These are phyloP conservation scores for Ehretia macrophylla DNA, from an alignment of 257 asterid genomes.

Conservation along the genomic window DNA sequence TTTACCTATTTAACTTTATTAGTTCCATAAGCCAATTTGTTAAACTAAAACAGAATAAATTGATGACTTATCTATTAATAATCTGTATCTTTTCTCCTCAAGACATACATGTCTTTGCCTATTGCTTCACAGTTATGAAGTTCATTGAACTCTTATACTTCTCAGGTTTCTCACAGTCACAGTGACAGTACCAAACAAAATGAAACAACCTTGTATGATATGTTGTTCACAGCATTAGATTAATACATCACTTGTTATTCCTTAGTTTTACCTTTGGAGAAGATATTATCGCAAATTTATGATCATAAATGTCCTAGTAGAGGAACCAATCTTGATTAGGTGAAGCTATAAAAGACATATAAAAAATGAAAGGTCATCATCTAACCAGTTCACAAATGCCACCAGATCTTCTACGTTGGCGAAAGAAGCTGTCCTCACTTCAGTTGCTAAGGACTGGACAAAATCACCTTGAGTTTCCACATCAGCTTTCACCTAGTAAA, in stretches of 20 bases:
- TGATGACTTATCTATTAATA: too few species aligned
- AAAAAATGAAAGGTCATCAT: slow-evolving; percentile 69
- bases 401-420: slow-evolving; percentile 66
- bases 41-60: too few species aligned
- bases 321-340: not conserved
- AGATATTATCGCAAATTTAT: not conserved
- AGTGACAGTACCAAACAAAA: too few species aligned
- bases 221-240: too few species aligned
- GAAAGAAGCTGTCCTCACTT: slow-evolving; percentile 79
- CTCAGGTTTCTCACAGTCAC: too few species aligned
- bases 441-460: slow-evolving; percentile 82
- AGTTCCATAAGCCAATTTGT: not conserved
- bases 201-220: too few species aligned
- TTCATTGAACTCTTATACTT: too few species aligned
- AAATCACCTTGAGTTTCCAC: slow-evolving; percentile 98
- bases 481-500: slow-evolving; percentile 85
- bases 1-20: not conserved
- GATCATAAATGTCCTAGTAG: not conserved
- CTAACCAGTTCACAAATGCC: slow-evolving; percentile 93
- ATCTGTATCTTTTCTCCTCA: too few species aligned
- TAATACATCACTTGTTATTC: too few species aligned
- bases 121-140: too few species aligned
- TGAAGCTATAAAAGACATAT: slow-evolving; percentile 7
- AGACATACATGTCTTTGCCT: too few species aligned
- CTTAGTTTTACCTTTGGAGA: not conserved